These are phyloP conservation scores for Cercospora sp. DNA, from an alignment of 2,329 filamentous ascomycete genomes.

Conservation along the genomic window DNA sequence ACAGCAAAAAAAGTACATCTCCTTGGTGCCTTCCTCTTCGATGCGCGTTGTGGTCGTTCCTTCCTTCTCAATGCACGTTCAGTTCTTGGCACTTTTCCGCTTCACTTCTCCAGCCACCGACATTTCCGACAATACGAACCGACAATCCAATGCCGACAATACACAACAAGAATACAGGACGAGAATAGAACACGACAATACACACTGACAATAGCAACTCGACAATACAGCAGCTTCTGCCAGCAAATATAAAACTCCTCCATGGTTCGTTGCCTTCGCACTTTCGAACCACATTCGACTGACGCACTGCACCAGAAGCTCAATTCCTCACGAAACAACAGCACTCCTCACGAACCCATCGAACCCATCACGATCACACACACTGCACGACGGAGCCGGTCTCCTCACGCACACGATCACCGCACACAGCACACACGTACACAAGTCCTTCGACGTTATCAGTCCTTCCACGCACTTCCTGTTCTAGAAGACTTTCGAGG, in stretches of 20 bases:
- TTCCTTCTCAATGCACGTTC: neutral
- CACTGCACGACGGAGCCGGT: neutral
- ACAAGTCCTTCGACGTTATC: neutral
- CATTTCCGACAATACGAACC: neutral
- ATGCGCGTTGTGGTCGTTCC: neutral
- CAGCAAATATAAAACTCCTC: neutral
- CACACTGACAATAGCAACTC: neutral
- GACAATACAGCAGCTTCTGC: neutral
- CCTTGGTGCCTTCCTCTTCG: slow-evolving; percentile 14
- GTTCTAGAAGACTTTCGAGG: neutral
- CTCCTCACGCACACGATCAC: neutral
- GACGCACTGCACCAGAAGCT: neutral
- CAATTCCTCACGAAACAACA: neutral
- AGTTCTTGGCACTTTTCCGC: neutral
- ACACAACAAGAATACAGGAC: neutral
- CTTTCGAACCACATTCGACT: neutral
- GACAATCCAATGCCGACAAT: neutral
- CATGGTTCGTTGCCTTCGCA: neutral
- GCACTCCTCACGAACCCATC: neutral
- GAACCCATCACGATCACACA: neutral
- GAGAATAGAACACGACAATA: slow-evolving; percentile 2
- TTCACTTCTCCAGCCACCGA: slow-evolving; percentile 1
- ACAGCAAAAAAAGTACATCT: slow-evolving; percentile 20
- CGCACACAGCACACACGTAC: neutral
- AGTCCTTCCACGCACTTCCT: neutral